A percentile compares a stretch with the other conserved stretches of the same genome.
phyloP scores from a whole-genome alignment of 129 eudicot species.

The Tagetes patula region DNA sequence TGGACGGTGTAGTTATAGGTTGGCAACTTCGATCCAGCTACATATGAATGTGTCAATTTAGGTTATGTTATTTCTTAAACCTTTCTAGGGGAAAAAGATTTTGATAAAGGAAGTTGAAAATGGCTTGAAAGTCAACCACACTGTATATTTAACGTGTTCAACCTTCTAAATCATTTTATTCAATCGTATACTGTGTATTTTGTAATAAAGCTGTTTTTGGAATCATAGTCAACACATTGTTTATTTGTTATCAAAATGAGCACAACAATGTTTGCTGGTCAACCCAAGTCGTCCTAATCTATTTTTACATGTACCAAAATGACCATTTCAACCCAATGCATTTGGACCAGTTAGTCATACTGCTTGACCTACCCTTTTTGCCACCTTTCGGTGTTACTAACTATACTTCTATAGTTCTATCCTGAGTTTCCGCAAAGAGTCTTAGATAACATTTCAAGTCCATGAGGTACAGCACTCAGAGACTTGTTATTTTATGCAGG shows the following conservation, averaged over 20 bases:
- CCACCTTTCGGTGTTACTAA: neutral
- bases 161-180: neutral
- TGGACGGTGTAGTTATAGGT: neutral
- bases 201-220: neutral
- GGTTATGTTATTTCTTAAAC: neutral
- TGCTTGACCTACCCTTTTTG: neutral
- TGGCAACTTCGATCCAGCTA: neutral
- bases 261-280: neutral
- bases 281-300: neutral
- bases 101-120: neutral
- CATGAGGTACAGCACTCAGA: neutral
- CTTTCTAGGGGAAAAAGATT: neutral
- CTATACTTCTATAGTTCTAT: neutral
- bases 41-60: neutral
- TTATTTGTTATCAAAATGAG: neutral
- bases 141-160: neutral
- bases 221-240: neutral
- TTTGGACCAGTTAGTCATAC: neutral
- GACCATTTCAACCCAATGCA: no score
- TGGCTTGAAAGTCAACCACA: neutral
- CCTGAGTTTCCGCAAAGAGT: neutral
- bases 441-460: neutral
- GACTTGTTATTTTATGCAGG: slow-evolving; percentile 47
- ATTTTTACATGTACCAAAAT: no score
- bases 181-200: neutral